Evolutionary conservation across 148 eudicot genomes (phyloP).

Genomic region (Polygonum maritimum): DNA sequence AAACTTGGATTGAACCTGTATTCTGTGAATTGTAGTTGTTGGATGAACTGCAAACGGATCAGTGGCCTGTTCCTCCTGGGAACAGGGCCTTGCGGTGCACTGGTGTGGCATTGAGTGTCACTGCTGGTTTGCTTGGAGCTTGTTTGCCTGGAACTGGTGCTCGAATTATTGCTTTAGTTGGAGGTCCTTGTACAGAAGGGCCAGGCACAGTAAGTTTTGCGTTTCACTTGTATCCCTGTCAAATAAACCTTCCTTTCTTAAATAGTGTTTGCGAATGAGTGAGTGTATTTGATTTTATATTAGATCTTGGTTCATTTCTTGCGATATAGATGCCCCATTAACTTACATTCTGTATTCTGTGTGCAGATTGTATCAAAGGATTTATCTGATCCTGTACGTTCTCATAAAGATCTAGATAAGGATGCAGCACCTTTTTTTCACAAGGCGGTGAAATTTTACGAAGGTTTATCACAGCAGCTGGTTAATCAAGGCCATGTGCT

Average conservation of each 20-base stretch:
- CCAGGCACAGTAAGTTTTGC: constrained; percentile 68
- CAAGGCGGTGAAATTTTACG: constrained; percentile 83
- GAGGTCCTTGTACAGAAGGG: constrained; percentile 99
- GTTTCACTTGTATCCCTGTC: not conserved
- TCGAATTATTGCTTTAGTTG: constrained; percentile 80
- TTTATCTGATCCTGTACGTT: constrained; percentile 89
- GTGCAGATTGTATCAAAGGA: constrained; percentile 90
- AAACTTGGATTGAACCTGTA: constrained; percentile 2
- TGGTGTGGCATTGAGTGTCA: constrained; percentile 89
- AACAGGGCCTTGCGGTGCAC: constrained; percentile 84
- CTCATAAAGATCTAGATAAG: constrained; percentile 97
- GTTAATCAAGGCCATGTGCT: constrained; percentile 90
- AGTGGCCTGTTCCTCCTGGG: constrained; percentile 86
- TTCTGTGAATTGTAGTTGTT: constrained; percentile 39
- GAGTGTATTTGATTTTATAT: not conserved
- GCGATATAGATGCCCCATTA: not conserved
- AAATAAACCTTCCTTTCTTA: not conserved
- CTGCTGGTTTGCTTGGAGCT: constrained; percentile 75
- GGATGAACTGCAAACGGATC: constrained; percentile 82
- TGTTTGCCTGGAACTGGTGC: constrained; percentile 80
- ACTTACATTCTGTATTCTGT: not conserved
- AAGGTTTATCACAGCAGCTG: constrained; percentile 66
- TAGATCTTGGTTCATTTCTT: not conserved
- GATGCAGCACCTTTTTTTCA: constrained; percentile 94
- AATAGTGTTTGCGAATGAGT: not conserved